These are phyloP conservation scores for Medicago lupulina DNA, from an alignment of 306 rosid species.

Conservation along the genomic window DNA sequence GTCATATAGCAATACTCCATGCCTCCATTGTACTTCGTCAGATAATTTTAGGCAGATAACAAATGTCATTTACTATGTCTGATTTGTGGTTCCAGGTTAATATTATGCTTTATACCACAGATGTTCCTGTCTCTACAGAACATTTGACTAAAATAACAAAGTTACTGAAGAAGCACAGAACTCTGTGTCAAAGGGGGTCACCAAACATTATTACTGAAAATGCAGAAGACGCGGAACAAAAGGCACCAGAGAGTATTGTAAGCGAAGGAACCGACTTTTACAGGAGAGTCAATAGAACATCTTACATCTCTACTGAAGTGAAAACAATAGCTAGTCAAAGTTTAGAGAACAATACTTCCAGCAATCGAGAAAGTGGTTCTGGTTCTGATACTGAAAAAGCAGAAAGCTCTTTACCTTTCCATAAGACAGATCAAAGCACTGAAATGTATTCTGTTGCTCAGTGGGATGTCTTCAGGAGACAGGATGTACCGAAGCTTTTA, in stretches of 20 bases:
- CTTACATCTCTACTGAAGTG: conserved; percentile 56
- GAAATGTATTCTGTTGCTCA: conserved; percentile 57
- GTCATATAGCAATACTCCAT: conserved; percentile 19
- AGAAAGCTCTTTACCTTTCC: conserved; percentile 36
- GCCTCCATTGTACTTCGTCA: conserved; percentile 5
- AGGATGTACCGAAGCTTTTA: conserved; percentile 86
- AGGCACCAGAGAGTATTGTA: conserved; percentile 38
- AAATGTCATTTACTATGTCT: conserved; percentile 37
- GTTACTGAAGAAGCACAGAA: conserved; percentile 75
- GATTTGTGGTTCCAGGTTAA: conserved; percentile 71
- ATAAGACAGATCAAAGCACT: conserved; percentile 36
- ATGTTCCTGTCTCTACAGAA: conserved; percentile 73
- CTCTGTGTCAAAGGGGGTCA: conserved; percentile 55
- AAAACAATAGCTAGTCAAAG: conserved; percentile 42
- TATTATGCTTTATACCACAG: conserved; percentile 81
- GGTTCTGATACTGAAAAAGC: conserved; percentile 41
- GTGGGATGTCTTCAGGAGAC: conserved; percentile 95
- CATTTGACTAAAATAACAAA: conserved; percentile 72
- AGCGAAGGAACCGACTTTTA: conserved; percentile 63
- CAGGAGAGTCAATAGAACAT: conserved; percentile 66
- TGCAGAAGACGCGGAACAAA: conserved; percentile 48
- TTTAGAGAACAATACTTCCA: conserved; percentile 44
- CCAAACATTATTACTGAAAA: conserved; percentile 51
- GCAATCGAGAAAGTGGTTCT: conserved; percentile 52
- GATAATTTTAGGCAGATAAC: conserved; percentile 13